Percentiles rank a stretch among this genome's conserved stretches.
Evolutionary conservation across 345 rosid genomes (phyloP).

Genomic region (Triadica sebifera): DNA sequence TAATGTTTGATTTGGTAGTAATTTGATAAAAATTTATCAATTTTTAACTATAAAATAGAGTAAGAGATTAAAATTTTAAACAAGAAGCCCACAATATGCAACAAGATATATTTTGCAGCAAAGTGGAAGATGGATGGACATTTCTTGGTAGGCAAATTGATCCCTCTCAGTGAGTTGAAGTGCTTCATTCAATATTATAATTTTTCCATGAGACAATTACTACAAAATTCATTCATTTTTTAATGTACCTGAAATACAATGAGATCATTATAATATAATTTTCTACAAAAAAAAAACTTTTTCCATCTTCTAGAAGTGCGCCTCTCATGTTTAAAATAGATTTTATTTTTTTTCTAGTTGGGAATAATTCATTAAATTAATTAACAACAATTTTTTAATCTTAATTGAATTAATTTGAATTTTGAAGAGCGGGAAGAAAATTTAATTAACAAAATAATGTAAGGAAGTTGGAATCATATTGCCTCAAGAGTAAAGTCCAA

Average conservation of each 20-base stretch:
- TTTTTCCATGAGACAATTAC: slow-evolving; percentile 71
- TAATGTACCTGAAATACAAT: slow-evolving; percentile 14
- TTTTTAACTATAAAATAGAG: no score
- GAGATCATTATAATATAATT: no score
- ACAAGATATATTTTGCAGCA: no score
- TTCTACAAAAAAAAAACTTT: no score
- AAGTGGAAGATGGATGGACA: slow-evolving; percentile 80
- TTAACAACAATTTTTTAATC: no score
- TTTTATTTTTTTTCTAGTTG: no score
- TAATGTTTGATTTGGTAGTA: no score
- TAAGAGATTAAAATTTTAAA: no score
- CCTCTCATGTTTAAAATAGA: slow-evolving; percentile 24
- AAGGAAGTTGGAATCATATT: neutral
- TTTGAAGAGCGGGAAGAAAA: neutral
- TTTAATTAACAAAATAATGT: neutral
- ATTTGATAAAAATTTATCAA: no score
- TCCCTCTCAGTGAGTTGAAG: slow-evolving; percentile 78
- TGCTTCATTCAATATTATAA: slow-evolving; percentile 68
- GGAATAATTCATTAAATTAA: no score
- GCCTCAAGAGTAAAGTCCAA: slow-evolving; percentile 4
- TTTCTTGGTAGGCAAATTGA: slow-evolving; percentile 71
- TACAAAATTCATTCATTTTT: slow-evolving; percentile 20
- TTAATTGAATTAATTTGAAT: neutral
- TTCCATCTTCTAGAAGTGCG: slow-evolving; percentile 19
- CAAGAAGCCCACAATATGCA: no score